Evolutionary conservation across 202 grass and related monocot genomes (phyloP), one percentile per base, ranked within the genome.

Genomic region (Panicum virgatum): DNA sequence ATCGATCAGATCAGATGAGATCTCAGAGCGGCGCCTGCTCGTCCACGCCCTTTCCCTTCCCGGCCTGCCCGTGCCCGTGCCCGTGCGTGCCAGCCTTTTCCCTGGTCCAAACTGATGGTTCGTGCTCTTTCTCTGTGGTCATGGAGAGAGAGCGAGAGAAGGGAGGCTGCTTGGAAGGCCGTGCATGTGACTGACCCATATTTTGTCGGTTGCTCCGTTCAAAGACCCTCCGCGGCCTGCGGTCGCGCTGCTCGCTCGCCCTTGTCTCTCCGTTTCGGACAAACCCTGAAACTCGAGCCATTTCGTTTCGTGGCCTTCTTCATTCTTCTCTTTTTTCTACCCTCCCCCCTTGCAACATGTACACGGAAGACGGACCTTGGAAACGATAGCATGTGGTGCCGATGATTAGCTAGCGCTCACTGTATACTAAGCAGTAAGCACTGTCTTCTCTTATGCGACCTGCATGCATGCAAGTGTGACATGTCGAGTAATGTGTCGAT

Each of bases 141-240:
- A 40, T 8, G 52, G 38, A 52, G n/a, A n/a, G n/a, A n/a, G n/a
- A n/a, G n/a, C n/a, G n/a, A n/a, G n/a, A n/a, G n/a, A n/a, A n/a
- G n/a, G 18, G 18, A 57, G 45, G 8, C 11, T 6, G 16, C 54
- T 50, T 48, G 22, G 57, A 16, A 22, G 36, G 40, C 37, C 38
- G 79, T 69, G 82, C 86, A 72, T 72, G 53, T 23, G 39, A 72
- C 29, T 72, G 71, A 88, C 73, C 78, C 37, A 66, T 66, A 59
- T 69, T 75, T 90, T 86, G 79, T 84, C 62, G 65, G 53, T 43
- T 61, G 32, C 52, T 19, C 12, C 9, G 51, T 77, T 30, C 73
- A 84, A 77, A 61, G 39, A 20, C 7, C 22, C 20, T n/a, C 52
- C 60, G 52, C 72, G 19, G 19, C 65, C 69, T 43, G 59, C 69